phyloP scores from a whole-genome alignment of 495 filamentous ascomycete species.

The Aspergillus indologenus region DNA sequence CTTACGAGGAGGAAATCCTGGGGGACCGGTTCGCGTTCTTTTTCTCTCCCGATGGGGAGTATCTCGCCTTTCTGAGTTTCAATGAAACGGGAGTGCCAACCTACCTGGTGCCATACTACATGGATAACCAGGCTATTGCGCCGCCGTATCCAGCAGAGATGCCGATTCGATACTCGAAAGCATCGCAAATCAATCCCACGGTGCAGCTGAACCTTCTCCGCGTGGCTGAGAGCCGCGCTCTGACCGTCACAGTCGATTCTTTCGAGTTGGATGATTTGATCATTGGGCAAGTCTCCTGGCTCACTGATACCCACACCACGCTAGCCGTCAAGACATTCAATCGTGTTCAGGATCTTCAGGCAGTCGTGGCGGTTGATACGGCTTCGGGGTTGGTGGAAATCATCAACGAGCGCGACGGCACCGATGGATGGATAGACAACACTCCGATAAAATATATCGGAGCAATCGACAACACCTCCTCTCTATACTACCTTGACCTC shows the following conservation, averaged over 20 bases:
- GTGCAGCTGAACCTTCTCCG: conserved; percentile 17
- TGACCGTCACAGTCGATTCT: conserved; percentile 10
- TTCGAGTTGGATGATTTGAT: conserved; percentile 18
- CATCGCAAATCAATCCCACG: conserved; percentile 21
- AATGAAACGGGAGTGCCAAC: conserved; percentile 22
- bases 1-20: conserved; percentile 23
- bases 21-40: conserved; percentile 17
- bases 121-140: conserved; percentile 19
- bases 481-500: conserved; percentile 21
- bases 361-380: conserved; percentile 17
- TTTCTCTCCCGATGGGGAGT: conserved; percentile 21
- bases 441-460: conserved; percentile 18
- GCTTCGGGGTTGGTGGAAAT: conserved; percentile 3
- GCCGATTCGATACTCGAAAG: conserved; percentile 20
- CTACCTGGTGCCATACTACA: conserved; percentile 20
- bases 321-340: conserved; percentile 19
- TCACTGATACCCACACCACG: conserved; percentile 18
- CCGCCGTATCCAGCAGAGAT: conserved; percentile 22
- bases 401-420: conserved; percentile 19
- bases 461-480: conserved; percentile 1
- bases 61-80: conserved; percentile 19
- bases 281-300: conserved; percentile 21
- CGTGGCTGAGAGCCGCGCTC: conserved; percentile 8
- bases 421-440: conserved; percentile 24
- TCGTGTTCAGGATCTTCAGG: conserved; percentile 20